Conservation (phyloP, 148 eudicot genomes). For the Rhododendron williamsianum region DNA sequence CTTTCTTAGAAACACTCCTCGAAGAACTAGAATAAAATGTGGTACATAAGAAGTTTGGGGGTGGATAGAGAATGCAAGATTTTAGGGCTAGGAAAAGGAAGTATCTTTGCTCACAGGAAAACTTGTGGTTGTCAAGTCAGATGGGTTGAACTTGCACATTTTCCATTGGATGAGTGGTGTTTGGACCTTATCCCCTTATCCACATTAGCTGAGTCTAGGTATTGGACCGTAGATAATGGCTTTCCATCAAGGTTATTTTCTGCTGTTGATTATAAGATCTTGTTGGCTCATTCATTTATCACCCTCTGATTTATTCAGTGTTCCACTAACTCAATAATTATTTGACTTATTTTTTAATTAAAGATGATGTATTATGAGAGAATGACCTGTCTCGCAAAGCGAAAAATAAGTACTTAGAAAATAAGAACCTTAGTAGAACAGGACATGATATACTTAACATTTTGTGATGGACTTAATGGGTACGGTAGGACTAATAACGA, state of each 20-base stretch:
- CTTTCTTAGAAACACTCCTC: not conserved
- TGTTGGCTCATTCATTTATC: not conserved
- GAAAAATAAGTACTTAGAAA: too few relatives aligned
- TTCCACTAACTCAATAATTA: too few relatives aligned
- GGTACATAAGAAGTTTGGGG: not conserved
- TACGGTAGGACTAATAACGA: not conserved
- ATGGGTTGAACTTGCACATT: slow-evolving; percentile 7
- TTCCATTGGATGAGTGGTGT: slow-evolving; percentile 22
- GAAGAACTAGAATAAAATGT: not conserved
- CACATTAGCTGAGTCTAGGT: not conserved
- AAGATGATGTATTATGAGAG: too few relatives aligned
- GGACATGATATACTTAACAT: too few relatives aligned
- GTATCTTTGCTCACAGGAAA: slow-evolving; percentile 17
- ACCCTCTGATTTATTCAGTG: too few relatives aligned
- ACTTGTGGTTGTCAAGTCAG: slow-evolving; percentile 21
- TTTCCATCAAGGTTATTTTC: not conserved
- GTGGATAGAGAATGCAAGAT: not conserved
- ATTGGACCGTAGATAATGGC: not conserved
- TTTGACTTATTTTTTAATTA: too few relatives aligned
- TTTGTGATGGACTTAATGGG: too few relatives aligned
- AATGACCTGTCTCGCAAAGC: too few relatives aligned
- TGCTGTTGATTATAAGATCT: not conserved
- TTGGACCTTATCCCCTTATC: slow-evolving; percentile 34
- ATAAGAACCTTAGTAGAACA: too few relatives aligned
- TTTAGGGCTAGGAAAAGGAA: slow-evolving; percentile 3